Percentiles rank a stretch among this genome's conserved stretches.
phyloP scores from a whole-genome alignment of 1,284 basidiomycete genomes.

The Malassezia pachydermatis region DNA sequence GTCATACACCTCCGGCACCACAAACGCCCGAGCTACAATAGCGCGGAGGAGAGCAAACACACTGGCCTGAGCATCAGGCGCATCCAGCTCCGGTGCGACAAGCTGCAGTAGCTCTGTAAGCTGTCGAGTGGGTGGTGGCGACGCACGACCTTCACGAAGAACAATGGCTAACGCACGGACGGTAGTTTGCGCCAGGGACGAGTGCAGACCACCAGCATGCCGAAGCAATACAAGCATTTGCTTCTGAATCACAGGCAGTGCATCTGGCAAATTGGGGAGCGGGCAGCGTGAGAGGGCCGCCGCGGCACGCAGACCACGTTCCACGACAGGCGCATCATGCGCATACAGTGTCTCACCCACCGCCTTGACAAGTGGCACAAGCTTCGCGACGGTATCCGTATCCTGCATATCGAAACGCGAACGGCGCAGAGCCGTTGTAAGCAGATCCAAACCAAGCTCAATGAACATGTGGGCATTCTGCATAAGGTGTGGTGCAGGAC shows the following conservation, averaged over 20 bases:
- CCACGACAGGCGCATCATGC: constrained; percentile 66
- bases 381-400: constrained; percentile 59
- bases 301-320: constrained; percentile 68
- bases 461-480: constrained; percentile 67
- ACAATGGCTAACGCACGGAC: constrained; percentile 76
- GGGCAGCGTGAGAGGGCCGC: constrained; percentile 77
- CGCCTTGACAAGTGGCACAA: constrained; percentile 74
- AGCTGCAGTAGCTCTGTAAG: constrained; percentile 76
- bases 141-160: constrained; percentile 56
- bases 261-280: constrained; percentile 64
- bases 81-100: constrained; percentile 82
- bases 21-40: constrained; percentile 77
- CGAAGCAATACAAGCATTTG: constrained; percentile 79
- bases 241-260: constrained; percentile 70
- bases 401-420: constrained; percentile 78
- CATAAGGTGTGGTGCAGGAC: constrained; percentile 39
- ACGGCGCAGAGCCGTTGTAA: constrained; percentile 74
- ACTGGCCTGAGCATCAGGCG: constrained; percentile 67
- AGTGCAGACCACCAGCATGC: constrained; percentile 74
- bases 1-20: constrained; percentile 94
- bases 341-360: constrained; percentile 92
- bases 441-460: constrained; percentile 80
- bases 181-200: constrained; percentile 77
- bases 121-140: constrained; percentile 78
- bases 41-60: constrained; percentile 86